Evolutionary conservation across 2,329 filamentous ascomycete genomes (phyloP).

Genomic region (Ceratocystis destructans): DNA sequence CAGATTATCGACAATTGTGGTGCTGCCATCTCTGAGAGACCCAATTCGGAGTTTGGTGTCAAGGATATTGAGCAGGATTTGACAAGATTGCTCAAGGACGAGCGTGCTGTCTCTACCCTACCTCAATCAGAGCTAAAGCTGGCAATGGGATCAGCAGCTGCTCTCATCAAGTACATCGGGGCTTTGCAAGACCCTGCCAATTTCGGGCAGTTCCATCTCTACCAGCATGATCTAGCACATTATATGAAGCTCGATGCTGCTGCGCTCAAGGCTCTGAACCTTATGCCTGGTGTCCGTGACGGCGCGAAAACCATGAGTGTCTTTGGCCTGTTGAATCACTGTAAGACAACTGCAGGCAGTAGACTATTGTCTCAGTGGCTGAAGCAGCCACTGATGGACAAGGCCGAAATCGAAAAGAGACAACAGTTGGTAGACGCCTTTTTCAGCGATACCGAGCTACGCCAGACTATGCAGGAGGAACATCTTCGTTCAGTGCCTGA

Average conservation of each 20-base stretch:
- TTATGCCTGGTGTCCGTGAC: constrained; percentile 91
- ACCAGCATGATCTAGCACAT: constrained; percentile 90
- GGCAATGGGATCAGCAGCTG: constrained; percentile 88
- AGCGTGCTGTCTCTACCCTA: constrained; percentile 59
- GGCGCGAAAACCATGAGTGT: constrained; percentile 97
- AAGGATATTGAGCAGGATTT: constrained; percentile 95
- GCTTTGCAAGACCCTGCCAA: constrained; percentile 85
- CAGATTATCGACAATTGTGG: constrained; percentile 88
- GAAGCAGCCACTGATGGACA: constrained; percentile 91
- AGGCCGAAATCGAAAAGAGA: constrained; percentile 73
- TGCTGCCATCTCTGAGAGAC: constrained; percentile 72
- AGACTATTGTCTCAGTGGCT: constrained; percentile 87
- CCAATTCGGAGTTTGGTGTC: constrained; percentile 62
- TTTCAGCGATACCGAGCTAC: constrained; percentile 77
- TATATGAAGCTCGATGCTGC: constrained; percentile 98
- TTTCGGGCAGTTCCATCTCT: constrained; percentile 92
- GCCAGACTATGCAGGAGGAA: constrained; percentile 94
- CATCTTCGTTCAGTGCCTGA: constrained; percentile 88
- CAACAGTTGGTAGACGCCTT: constrained; percentile 95
- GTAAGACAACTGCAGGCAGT: constrained; percentile 90
- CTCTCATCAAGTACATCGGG: constrained; percentile 85
- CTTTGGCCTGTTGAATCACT: constrained; percentile 88
- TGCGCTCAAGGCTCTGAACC: constrained; percentile 81
- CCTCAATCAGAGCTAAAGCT: constrained; percentile 88
- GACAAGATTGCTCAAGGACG: constrained; percentile 73